Conservation (phyloP, 2,329 filamentous ascomycete genomes). For the Didymosphaeria variabile region DNA sequence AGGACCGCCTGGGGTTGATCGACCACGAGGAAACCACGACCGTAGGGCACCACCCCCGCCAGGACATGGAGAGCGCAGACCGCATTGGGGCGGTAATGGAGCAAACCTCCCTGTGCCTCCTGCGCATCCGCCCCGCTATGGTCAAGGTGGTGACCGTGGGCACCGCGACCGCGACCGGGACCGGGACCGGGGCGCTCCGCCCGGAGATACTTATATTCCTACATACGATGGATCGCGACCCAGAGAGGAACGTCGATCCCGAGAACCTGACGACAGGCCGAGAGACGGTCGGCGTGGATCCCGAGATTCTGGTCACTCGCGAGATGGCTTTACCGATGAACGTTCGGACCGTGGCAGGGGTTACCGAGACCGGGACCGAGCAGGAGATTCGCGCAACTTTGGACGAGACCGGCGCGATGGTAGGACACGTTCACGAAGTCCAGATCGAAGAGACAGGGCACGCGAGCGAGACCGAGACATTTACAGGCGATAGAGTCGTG, state of each 20-base stretch:
- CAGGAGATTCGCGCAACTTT: constrained; percentile 34
- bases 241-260: constrained; percentile 38
- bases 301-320: constrained; percentile 45
- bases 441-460: constrained; percentile 40
- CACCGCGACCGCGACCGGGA: constrained; percentile 28
- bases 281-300: constrained; percentile 40
- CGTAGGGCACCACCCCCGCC: constrained; percentile 44
- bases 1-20: constrained; percentile 51
- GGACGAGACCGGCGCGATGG: constrained; percentile 41
- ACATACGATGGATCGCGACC: constrained; percentile 44
- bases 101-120: constrained; percentile 47
- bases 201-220: constrained; percentile 57
- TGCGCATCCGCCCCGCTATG: constrained; percentile 46
- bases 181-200: constrained; percentile 13
- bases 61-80: constrained; percentile 35
- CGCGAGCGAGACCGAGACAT: constrained; percentile 40
- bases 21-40: constrained; percentile 41
- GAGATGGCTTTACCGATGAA: constrained; percentile 42
- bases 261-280: constrained; percentile 47
- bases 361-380: constrained; percentile 37
- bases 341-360: constrained; percentile 38
- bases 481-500: constrained; percentile 29
- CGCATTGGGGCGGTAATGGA: constrained; percentile 45
- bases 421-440: constrained; percentile 46
- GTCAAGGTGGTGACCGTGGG: constrained; percentile 33